phyloP scores from a whole-genome alignment of 768 basidiomycete genomes.

The Rickenella mellea region DNA sequence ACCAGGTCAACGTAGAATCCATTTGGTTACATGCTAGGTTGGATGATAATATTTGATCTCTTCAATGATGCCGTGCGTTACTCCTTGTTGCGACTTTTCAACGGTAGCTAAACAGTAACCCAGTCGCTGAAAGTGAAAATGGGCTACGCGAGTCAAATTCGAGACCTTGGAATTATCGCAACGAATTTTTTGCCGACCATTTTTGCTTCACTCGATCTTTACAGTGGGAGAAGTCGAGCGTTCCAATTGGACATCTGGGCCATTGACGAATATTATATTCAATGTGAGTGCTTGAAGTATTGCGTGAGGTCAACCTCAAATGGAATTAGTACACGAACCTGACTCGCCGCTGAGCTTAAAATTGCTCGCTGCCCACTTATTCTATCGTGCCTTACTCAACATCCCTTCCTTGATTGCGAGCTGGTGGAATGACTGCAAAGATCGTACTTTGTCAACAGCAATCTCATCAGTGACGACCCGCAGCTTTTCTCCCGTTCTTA shows the following conservation, averaged over 20 bases:
- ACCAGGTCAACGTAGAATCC: constrained; percentile 22
- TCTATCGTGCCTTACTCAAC: constrained; percentile 75
- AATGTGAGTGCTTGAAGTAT: constrained; percentile 36
- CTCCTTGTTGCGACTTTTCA: background rate
- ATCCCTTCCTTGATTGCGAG: constrained; percentile 78
- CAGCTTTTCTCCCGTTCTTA: constrained; percentile 85
- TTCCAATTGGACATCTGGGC: constrained; percentile 83
- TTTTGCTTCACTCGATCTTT: constrained; percentile 57
- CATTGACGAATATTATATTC: constrained; percentile 74
- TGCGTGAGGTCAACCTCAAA: background rate
- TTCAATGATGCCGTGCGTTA: constrained; percentile 75
- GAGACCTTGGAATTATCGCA: constrained; percentile 55
- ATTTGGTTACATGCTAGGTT: constrained; percentile 68
- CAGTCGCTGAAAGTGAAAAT: constrained; percentile 85
- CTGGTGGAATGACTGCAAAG: constrained; percentile 84
- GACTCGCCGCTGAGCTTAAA: constrained; percentile 41
- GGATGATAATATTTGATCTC: constrained; percentile 84
- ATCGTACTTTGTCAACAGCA: constrained; percentile 73
- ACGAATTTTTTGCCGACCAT: constrained; percentile 62
- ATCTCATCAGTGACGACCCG: constrained; percentile 72
- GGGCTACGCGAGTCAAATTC: constrained; percentile 79
- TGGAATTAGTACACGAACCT: constrained; percentile 46
- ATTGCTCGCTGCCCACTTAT: constrained; percentile 78
- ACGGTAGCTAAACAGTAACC: background rate
- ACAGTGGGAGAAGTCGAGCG: constrained; percentile 50